These are phyloP conservation scores for Gyromitra esculenta DNA, from an alignment of 2,329 filamentous ascomycete species.

Conservation along the genomic window DNA sequence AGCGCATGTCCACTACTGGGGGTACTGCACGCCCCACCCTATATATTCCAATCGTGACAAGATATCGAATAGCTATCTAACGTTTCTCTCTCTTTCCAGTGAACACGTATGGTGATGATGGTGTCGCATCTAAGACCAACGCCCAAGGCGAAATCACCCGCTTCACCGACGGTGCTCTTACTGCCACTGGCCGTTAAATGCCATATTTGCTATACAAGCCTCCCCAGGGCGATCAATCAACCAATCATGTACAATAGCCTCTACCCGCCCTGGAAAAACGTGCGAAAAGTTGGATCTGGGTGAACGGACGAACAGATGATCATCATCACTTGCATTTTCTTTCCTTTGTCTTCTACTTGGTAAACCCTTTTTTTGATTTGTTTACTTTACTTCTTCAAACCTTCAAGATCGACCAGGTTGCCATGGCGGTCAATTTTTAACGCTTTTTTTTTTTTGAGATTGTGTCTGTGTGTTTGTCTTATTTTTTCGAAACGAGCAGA, in stretches of 20 bases:
- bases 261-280: background rate
- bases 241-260: constrained; percentile 26
- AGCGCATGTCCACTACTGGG: constrained; percentile 37
- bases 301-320: background rate
- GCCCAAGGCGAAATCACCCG: constrained; percentile 29
- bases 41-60: background rate
- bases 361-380: constrained; percentile 11
- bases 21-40: constrained; percentile 10
- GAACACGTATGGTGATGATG: constrained; percentile 44
- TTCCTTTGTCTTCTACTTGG: background rate
- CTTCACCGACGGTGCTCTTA: constrained; percentile 22
- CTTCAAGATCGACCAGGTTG: constrained; percentile 27
- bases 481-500: constrained; percentile 28
- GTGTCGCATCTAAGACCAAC: constrained; percentile 44
- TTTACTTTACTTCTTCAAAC: constrained; percentile 33
- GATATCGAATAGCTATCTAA: background rate
- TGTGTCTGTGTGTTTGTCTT: constrained; percentile 13
- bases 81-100: constrained; percentile 11
- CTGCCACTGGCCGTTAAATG: constrained; percentile 23
- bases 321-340: background rate
- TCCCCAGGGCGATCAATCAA: background rate
- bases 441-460: constrained; percentile 5
- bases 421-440: constrained; percentile 17
- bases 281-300: background rate
- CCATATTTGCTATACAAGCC: background rate